Evolutionary conservation across 1,284 basidiomycete genomes (phyloP), one percentile per base, ranked within the genome.

Genomic region (Cystobasidiaceae sp.): DNA sequence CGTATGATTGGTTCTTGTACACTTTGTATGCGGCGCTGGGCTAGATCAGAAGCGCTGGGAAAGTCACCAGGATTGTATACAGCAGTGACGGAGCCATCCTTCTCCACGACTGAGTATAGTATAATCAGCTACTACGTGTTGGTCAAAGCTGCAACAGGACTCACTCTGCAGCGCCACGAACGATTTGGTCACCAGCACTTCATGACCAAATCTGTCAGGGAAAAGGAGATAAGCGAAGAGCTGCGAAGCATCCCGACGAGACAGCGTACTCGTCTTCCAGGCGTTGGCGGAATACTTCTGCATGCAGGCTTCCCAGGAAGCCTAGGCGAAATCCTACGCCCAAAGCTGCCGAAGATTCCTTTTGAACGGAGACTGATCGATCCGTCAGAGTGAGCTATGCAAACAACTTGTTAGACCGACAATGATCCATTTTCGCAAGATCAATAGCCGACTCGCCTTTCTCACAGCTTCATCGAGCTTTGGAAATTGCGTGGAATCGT

Each of bases 401-500:
- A 34, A 9, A 43, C n/a, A n/a, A n/a, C n/a, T n/a, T n/a, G 33
- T 41, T 13, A 6, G 23, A 8, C 17, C 25, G 5, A 39, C 17
- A 15, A 33, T 23, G 0, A 44, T 6, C 2, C 8, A 30, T 21
- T 9, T n/a, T n/a, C n/a, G n/a, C n/a, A n/a, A n/a, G n/a, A n/a
- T n/a, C n/a, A n/a, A n/a, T n/a, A n/a, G n/a, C n/a, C n/a, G 19
- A 75, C 84, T 65, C 73, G 93, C 92, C 72, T 92, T 79, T 73
- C 88, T 89, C 68, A 98, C 90, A 0, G 93, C 93, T 77, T 98
- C 96, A 77, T 98, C 94, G 1, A 98, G 82, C 79, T 94, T 93
- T 11, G 85, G 81, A 73, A 97, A 98, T 72, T 97, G 93, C 58
- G 82, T 87, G 56, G 85, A 88, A 69, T 98, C 92, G 45, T 96